Conservation (phyloP, 1,139 yeast species). For the Suhomyces wounanorum region DNA sequence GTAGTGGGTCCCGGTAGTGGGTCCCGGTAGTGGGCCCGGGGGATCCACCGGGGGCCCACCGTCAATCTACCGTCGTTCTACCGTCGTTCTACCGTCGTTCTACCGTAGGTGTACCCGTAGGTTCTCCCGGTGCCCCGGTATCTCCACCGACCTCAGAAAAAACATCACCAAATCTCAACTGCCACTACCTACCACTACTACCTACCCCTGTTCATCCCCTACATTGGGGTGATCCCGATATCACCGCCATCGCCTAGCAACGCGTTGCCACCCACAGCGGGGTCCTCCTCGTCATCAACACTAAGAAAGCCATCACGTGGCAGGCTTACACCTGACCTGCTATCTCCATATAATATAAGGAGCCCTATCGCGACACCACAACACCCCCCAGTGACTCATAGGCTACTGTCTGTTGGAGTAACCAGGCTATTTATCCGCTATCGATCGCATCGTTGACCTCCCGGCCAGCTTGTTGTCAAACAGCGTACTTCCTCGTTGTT, state of each 20-base stretch:
- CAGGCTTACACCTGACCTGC: not conserved
- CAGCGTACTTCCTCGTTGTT: not conserved
- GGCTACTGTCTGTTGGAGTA: not conserved
- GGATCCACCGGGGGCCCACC: too few relatives aligned
- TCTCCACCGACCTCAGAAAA: not conserved
- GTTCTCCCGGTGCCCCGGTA: not conserved
- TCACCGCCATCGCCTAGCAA: conserved; percentile 3
- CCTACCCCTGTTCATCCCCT: not conserved
- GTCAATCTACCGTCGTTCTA: too few relatives aligned
- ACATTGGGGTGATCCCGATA: not conserved
- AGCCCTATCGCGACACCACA: not conserved
- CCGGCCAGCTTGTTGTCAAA: not conserved
- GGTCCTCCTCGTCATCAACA: not conserved
- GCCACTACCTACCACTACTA: not conserved
- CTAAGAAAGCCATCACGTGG: not conserved
- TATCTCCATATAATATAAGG: conserved; percentile 1
- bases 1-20: too few relatives aligned
- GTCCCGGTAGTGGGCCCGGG: too few relatives aligned
- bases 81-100: too few relatives aligned
- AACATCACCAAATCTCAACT: not conserved
- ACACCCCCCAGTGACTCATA: conserved; percentile 1
- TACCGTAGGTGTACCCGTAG: not conserved
- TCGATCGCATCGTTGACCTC: not conserved
- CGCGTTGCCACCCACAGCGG: conserved; percentile 4
- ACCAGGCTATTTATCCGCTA: not conserved